Base-by-base conservation (phyloP, 371 early-diverging fungal species). In the Mucor piriformis region DNA sequence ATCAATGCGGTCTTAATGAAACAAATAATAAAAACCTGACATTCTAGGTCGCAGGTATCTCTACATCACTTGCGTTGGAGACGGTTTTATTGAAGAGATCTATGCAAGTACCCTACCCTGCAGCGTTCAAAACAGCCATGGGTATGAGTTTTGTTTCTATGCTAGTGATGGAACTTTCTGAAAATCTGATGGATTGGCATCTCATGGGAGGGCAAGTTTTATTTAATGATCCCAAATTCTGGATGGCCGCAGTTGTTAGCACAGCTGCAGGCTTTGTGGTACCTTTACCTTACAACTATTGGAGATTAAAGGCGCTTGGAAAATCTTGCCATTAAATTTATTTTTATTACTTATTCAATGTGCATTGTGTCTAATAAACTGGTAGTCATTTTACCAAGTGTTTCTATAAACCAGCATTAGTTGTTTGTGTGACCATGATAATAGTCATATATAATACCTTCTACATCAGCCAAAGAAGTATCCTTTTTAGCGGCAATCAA, bases 401-500 rank as follows among this genome's bases (percentile, higher is more conserved):
- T 76, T 59, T 76, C 76, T 76, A 67, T 15, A 5, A 48, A 43
- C 13, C 20, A 12, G 1, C 12, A 16, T 56, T 1, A 54, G 49
- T 33, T 37, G 0, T 37, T 20, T 46, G 8, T 37, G 12, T 40
- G 2, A 20, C 7, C 15, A 42, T 7, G 18, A n/a, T 5, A 35
- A 15, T 18, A n/a, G 23, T 1, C 6, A 15, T 12, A 8, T 2
- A 18, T 21, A 12, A 50, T 75, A 81, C 83, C 84, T 76, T 86
- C 84, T 3, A 83, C 77, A 57, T 86, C 80, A 3, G 83, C 82
- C 38, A 86, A 61, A 0, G 86, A 79, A 18, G 76, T 78, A 54
- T 86, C 84, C 62, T 84, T 83, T 59, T 84, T 81, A 3, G 84
- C 78, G 0, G 83, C 86, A 49, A 86, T 74, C 54, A 87, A 63